Evolutionary conservation across 179 eudicot species (phyloP), one percentile per base, ranked within the genome.

Genomic region (Silene vulgaris): DNA sequence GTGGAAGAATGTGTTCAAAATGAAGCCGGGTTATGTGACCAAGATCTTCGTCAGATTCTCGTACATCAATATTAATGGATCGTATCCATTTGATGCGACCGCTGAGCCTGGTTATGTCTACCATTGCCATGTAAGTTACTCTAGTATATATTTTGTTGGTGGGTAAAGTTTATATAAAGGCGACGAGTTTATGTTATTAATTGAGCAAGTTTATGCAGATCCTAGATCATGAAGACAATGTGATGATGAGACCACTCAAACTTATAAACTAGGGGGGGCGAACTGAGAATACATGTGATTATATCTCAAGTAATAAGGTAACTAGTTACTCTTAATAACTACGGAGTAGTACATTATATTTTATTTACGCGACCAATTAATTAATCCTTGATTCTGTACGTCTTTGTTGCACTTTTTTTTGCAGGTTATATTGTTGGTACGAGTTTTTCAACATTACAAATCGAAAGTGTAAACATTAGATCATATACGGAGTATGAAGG

Each of bases 1-100:
- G 50, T 93, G 98, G 98, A 93, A 93, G 79, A 93, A 93, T 32
- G 97, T 91, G 83, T 93, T 71, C 82, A 93, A 93, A 80, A 85
- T 93, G 91, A 73, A 54, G 65, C 98, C 98, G 0, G 97, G 98
- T n/a, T 80, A 72, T 68, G 79, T 90, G 29, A 91, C 97, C 0
- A 88, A 80, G 84, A 86, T 93, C 8, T 59, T 84, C 0, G 85
- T 91, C 72, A 91, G 85, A 57, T 93, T 93, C 71, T 80, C 97
- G 16, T 90, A 85, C 59, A 82, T 91, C n/a, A 96, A 93, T 69
- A 30, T 84, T 0, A 85, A 93, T 69, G 78, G 32, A 0, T 80
- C 91, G 1, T 93, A 88, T 48, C 79, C 85, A 20, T 93, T 93
- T 29, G 97, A 93, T 78, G 90, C 91, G 23, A 87, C 96, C 2